Base-by-base conservation (phyloP, 768 basidiomycete species). In the Amanita pseudoporphyria region DNA sequence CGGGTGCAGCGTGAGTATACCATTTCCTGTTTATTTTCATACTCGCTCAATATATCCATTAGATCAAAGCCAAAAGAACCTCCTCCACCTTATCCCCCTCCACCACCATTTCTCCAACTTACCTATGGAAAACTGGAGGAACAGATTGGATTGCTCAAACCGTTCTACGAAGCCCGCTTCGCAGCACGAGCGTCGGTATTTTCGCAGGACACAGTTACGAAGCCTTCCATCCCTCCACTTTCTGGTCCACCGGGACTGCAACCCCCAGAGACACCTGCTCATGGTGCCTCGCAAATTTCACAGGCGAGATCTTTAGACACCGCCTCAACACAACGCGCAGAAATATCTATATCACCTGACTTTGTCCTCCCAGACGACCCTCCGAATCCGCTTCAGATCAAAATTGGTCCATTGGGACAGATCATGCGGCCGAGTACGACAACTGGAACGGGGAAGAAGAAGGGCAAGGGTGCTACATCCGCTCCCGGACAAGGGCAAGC, bases 61-160 rank as follows among this genome's bases (percentile, higher is more conserved):
- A 85, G 82, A 47, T 71, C 72, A 41, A 81, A 80, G 58, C 80
- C 84, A 1, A 76, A 68, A 19, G 85, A 89, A 62, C 86, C 87
- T 0, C 87, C 86, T 1, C 79, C 79, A 2, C 88, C 85, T 5
- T 96, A 84, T 62, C 88, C 91, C 0, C 87, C 85, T 0, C 94
- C 93, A 0, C 84, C 86, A 0, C 74, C 85, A 0, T 89, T 94
- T 59, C 64, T 90, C 3, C 82, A 81, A 1, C 73, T 98, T 57
- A 79, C 76, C 1, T 69, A 77, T 6, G 68, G 67, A 48, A 80
- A 77, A 49, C 71, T 85, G 59, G 83, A 85, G 31, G 68, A 80
- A 21, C 92, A 95, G 58, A 90, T 96, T 55, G 92, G 90, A 7
- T 66, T 98, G 33, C 80, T 98, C 55, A 84, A 77, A 51, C 64